Evolutionary conservation across 306 rosid genomes (phyloP).

Genomic region (Vigna trinervia): DNA sequence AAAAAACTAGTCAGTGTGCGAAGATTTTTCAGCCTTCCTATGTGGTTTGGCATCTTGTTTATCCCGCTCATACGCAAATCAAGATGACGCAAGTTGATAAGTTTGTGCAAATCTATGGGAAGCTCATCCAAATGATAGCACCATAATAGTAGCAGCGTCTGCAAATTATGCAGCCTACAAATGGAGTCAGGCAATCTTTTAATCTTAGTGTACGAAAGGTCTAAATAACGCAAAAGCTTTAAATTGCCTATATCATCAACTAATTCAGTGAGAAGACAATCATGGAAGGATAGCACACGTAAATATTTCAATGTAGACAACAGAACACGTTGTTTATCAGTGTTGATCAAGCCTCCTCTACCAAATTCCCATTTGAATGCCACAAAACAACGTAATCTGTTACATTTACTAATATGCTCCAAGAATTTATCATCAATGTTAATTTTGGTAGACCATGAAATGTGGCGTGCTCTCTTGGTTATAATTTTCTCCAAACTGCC

Average conservation of each 20-base stretch:
- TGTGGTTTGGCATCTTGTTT: constrained; percentile 32
- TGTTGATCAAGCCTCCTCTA: background rate
- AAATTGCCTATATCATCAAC: constrained; percentile 22
- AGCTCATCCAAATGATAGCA: background rate
- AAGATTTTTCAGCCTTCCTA: constrained; percentile 34
- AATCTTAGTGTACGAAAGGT: background rate
- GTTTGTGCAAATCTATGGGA: constrained; percentile 28
- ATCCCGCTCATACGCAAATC: background rate
- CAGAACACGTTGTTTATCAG: background rate
- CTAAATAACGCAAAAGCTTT: constrained; percentile 41
- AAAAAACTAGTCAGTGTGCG: background rate
- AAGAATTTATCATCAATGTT: fast-evolving
- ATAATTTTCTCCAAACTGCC: background rate
- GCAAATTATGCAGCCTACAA: constrained; percentile 38
- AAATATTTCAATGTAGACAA: background rate
- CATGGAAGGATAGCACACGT: background rate
- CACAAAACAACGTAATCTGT: constrained; percentile 6
- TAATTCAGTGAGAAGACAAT: background rate
- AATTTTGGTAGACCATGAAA: background rate
- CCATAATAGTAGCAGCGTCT: constrained; percentile 6
- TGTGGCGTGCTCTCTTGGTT: constrained; percentile 16
- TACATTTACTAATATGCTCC: background rate
- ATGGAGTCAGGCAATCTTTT: constrained; percentile 35
- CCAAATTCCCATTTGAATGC: background rate
- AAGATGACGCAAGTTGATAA: constrained; percentile 34